Base-by-base conservation (phyloP, 2,329 filamentous ascomycete species). In the Madurella fahalii region DNA sequence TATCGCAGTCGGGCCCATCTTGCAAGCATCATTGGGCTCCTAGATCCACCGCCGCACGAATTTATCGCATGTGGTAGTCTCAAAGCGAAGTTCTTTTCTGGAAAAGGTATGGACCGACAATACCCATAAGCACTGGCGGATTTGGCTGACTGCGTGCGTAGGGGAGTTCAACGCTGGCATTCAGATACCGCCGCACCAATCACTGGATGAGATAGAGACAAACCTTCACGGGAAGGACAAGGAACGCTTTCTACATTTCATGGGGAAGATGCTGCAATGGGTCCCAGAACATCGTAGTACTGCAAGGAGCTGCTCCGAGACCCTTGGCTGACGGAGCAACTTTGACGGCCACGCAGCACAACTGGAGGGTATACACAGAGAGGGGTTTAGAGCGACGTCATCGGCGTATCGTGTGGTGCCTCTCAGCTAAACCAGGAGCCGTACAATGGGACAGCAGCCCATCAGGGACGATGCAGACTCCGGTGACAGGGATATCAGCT, bases 1-100 rank as follows among this genome's bases (percentile, higher is more conserved):
- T 54, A 54, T 16, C 52, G 52, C 12, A 20, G 34, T 16, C 18
- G 52, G 31, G 42, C 47, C 9, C 53, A 55, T 20, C 44, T 55
- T 17, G 53, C 53, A 4, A 40, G 40, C 13, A 47, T 54, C 17
- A 37, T 54, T 39, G 16, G 34, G 1, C 43, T 54, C 3, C 25
- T 54, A 8, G 53, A 47, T 1, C 42, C 13, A 5, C 53, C 47
- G 7, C 30, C 42, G 16, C 20, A 8, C 2, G 39, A 44, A 4
- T n/a, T 54, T 2, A 9, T 54, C 15, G 12, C 18, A 7, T 42
- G 53, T 4, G 37, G 53, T 4, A 20, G 20, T 0, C 16, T 12
- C 7, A 30, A 16, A 8, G 1, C 1, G 4, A 30, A 51, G 25
- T 54, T 46, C 39, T 51, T 45, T 9, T 20, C 20, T 2, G 18